Conservation (phyloP, 805 yeast genomes). For the Kodamaea lidongshanica region DNA sequence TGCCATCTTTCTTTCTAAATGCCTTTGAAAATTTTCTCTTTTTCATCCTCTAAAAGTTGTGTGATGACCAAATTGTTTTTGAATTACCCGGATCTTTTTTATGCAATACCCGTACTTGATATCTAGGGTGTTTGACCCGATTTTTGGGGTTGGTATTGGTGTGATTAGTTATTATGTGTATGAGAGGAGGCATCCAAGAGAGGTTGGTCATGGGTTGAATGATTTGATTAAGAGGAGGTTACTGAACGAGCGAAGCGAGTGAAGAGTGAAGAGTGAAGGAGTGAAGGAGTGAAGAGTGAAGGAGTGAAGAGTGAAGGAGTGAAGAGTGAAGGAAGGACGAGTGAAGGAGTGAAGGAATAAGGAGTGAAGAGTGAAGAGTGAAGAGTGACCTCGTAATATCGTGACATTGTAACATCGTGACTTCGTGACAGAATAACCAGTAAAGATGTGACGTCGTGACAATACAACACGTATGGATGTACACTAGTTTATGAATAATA, state of each 20-base stretch:
- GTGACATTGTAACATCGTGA: too few species aligned
- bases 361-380: too few species aligned
- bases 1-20: constrained; percentile 23
- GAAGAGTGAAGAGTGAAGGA: too few species aligned
- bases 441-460: too few species aligned
- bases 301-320: not conserved
- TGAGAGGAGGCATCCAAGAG: constrained; percentile 52
- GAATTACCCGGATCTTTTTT: constrained; percentile 5
- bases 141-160: constrained; percentile 60
- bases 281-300: too few species aligned
- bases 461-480: too few species aligned
- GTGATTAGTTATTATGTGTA: constrained; percentile 56
- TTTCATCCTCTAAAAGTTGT: constrained; percentile 3
- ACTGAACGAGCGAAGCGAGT: too few species aligned
- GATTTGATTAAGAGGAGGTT: constrained; percentile 40
- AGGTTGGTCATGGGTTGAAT: constrained; percentile 53
- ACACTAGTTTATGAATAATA: too few species aligned
- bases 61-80: not conserved
- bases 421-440: too few species aligned
- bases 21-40: constrained; percentile 6
- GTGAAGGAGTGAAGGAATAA: not conserved
- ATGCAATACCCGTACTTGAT: constrained; percentile 44
- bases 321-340: too few species aligned
- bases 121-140: constrained; percentile 55
- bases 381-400: too few species aligned